Evolutionary conservation across 345 rosid species (phyloP).

Genomic region (Corchorus olitorius): DNA sequence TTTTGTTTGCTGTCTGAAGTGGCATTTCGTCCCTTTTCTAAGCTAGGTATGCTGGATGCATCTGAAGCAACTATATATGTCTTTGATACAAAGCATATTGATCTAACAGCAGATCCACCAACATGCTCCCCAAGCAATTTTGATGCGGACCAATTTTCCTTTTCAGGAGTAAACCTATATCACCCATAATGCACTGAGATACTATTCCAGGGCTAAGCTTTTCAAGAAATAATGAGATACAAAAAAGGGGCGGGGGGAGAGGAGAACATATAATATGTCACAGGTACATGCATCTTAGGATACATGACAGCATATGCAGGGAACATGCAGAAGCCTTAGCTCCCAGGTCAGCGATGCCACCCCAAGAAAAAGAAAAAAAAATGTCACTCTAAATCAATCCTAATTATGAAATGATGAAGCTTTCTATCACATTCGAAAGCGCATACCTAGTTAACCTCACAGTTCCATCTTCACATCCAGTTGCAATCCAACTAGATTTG

Average conservation of each 20-base stretch:
- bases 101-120: constrained; percentile 96
- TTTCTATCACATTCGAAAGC: constrained; percentile 18
- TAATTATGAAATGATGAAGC: constrained; percentile 8
- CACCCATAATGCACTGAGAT: constrained; percentile 13
- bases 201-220: background rate
- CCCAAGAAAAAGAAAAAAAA: background rate
- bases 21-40: constrained; percentile 25
- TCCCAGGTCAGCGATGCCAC: background rate
- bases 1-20: constrained; percentile 35
- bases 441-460: constrained; percentile 89
- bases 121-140: constrained; percentile 94
- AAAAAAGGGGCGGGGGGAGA: background rate
- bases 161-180: constrained; percentile 59
- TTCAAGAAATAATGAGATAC: background rate
- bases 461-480: constrained; percentile 99
- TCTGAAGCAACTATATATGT: constrained; percentile 46
- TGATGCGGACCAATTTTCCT: constrained; percentile 69
- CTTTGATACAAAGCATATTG: constrained; percentile 71
- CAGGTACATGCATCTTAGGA: background rate
- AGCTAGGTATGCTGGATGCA: constrained; percentile 25
- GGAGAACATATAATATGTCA: background rate
- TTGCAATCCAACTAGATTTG: constrained; percentile 78
- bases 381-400: background rate
- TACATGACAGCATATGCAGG: constrained; percentile 11
- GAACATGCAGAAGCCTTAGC: background rate